Percentiles rank a stretch among this genome's conserved stretches.
phyloP scores from a whole-genome alignment of 2,329 filamentous ascomycete species.

The Aspergillus sp. region DNA sequence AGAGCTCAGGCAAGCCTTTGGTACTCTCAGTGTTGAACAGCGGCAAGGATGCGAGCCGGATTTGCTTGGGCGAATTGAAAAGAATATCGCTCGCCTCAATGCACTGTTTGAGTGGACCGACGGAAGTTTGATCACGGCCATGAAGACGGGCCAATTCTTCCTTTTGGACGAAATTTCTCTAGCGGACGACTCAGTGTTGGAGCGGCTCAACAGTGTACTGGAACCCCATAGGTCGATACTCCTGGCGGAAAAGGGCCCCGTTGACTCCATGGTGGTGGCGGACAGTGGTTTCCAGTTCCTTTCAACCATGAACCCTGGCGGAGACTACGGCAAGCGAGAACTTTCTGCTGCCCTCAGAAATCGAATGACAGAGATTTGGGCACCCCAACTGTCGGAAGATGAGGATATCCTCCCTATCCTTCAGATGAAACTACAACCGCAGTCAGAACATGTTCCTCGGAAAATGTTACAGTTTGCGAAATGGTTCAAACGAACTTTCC shows the following conservation, averaged over 20 bases:
- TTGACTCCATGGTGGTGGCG: conserved; percentile 77
- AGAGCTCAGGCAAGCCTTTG: conserved; percentile 61
- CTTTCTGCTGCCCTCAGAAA: conserved; percentile 93
- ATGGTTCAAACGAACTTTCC: conserved; percentile 83
- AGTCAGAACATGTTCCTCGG: conserved; percentile 59
- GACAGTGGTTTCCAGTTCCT: conserved; percentile 86
- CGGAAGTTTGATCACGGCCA: conserved; percentile 87
- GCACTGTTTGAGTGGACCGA: conserved; percentile 96
- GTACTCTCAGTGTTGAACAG: conserved; percentile 49
- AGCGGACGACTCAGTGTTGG: conserved; percentile 94
- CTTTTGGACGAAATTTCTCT: conserved; percentile 96
- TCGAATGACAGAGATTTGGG: conserved; percentile 98
- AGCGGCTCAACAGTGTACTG: conserved; percentile 93
- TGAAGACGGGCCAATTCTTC: conserved; percentile 88
- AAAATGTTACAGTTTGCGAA: conserved; percentile 82
- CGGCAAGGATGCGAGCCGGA: conserved; percentile 50
- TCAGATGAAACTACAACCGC: conserved; percentile 65
- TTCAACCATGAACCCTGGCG: conserved; percentile 98
- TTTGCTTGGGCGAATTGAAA: conserved; percentile 45
- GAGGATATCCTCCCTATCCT: conserved; percentile 90
- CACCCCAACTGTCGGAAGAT: conserved; percentile 78
- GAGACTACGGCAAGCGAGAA: conserved; percentile 97
- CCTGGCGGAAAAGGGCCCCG: conserved; percentile 87
- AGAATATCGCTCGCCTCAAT: conserved; percentile 64
- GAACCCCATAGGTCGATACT: conserved; percentile 84